Evolutionary conservation across 768 basidiomycete genomes (phyloP).

Genomic region (Leccinum ochraceum): DNA sequence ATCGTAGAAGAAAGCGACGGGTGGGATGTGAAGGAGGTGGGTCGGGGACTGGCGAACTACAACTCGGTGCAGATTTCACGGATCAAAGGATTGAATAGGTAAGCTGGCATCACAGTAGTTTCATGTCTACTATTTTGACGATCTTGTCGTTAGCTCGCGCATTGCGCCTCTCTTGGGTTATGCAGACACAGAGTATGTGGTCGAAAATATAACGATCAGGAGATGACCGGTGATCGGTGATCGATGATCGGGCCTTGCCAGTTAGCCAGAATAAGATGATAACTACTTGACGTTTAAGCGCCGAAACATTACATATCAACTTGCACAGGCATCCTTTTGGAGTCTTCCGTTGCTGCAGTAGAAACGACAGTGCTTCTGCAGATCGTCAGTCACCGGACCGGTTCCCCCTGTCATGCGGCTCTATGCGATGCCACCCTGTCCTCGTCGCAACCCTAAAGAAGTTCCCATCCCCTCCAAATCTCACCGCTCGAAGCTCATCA

Average conservation of each 20-base stretch:
- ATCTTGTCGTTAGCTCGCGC: conserved; percentile 57
- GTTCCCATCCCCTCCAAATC: background rate
- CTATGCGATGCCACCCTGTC: background rate
- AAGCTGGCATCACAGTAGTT: conserved; percentile 22
- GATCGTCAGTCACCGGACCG: background rate
- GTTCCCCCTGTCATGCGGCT: background rate
- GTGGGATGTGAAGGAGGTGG: conserved; percentile 86
- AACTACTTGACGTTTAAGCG: background rate
- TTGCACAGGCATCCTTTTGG: background rate
- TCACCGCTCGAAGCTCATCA: background rate
- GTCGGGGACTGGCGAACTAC: conserved; percentile 93
- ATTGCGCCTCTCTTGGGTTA: conserved; percentile 85
- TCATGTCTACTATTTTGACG: conserved; percentile 1
- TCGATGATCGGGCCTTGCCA: background rate
- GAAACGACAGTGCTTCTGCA: background rate
- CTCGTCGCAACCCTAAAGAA: background rate
- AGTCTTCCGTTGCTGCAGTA: background rate
- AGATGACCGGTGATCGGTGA: background rate
- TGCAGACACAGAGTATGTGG: conserved; percentile 95
- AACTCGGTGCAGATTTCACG: conserved; percentile 89
- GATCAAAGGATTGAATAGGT: conserved; percentile 93
- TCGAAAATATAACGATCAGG: conserved; percentile 89
- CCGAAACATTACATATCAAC: background rate
- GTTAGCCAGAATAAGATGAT: background rate
- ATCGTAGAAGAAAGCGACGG: conserved; percentile 44